phyloP scores from a whole-genome alignment of 108 stramenopile species.

The Pseudonitzschia delicatissima region DNA sequence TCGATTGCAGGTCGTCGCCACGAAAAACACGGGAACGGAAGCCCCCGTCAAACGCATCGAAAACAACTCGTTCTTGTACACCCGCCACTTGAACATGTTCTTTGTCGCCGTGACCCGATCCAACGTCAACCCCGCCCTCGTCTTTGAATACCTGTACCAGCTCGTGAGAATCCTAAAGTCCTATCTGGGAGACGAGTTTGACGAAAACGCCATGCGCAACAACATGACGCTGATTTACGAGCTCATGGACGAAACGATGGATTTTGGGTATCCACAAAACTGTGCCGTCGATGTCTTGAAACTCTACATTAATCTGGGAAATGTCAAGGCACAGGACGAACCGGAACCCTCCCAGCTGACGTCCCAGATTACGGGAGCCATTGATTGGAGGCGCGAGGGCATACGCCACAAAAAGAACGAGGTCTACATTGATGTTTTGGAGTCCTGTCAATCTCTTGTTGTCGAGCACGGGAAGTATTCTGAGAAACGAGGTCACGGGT shows the following conservation, averaged over 20 bases:
- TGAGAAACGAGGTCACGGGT: constrained; percentile 95
- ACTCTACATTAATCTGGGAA: constrained; percentile 97
- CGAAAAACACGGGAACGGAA: constrained; percentile 93
- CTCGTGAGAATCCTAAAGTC: constrained; percentile 92
- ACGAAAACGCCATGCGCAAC: constrained; percentile 93
- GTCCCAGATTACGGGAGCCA: constrained; percentile 97
- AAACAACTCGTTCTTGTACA: constrained; percentile 95
- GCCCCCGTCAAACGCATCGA: constrained; percentile 95
- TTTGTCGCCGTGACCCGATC: constrained; percentile 95
- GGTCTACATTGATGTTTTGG: constrained; percentile 98
- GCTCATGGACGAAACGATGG: constrained; percentile 98
- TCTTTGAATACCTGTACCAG: constrained; percentile 97
- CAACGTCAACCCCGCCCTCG: constrained; percentile 96
- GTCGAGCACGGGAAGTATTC: constrained; percentile 83
- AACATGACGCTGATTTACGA: constrained; percentile 99
- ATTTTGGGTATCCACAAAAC: constrained; percentile 99
- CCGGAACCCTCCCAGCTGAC: constrained; percentile 80
- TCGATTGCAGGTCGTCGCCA: constrained; percentile 89
- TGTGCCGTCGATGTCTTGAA: constrained; percentile 96
- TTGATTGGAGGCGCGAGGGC: constrained; percentile 98
- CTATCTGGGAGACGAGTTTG: constrained; percentile 97
- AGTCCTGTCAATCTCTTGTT: constrained; percentile 94
- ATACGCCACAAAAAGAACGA: constrained; percentile 99
- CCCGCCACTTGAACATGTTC: constrained; percentile 95
- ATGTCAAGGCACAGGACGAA: constrained; percentile 73